A percentile compares a stretch with the other conserved stretches of the same genome.
Evolutionary conservation across 129 eudicot species (phyloP).

Genomic region (Flaveria brownii): DNA sequence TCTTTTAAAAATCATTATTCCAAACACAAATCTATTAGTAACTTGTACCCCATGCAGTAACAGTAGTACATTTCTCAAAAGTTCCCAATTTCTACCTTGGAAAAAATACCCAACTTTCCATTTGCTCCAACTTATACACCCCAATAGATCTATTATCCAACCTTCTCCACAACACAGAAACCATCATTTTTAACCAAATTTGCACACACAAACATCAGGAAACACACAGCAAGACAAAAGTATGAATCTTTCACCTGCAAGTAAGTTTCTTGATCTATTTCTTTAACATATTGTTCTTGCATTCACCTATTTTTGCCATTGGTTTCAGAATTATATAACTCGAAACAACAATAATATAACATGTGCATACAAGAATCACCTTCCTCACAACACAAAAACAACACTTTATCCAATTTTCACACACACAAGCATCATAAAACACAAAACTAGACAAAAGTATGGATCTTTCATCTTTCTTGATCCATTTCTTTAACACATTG

Average conservation of each 20-base stretch:
- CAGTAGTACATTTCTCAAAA: no score
- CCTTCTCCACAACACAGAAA: no score
- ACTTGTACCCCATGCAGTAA: no score
- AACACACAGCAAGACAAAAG: slow-evolving; percentile 34
- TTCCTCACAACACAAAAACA: slow-evolving; percentile 1
- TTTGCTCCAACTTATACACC: no score
- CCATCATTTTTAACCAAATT: slow-evolving; percentile 26
- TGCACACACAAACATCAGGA: slow-evolving; percentile 26
- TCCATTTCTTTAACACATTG: not conserved
- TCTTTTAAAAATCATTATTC: no score
- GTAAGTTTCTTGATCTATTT: no score
- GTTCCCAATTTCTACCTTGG: no score
- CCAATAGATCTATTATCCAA: no score
- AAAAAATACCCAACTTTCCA: no score
- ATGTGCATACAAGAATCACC: slow-evolving; percentile 52
- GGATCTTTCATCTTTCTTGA: not conserved
- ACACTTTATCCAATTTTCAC: not conserved
- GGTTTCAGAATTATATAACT: not conserved
- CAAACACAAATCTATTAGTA: no score
- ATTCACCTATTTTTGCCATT: slow-evolving; percentile 13
- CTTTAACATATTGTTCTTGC: not conserved
- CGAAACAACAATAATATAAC: not conserved
- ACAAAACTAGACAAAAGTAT: not conserved
- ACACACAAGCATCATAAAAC: not conserved
- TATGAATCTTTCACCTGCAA: slow-evolving; percentile 18